phyloP scores from a whole-genome alignment of 1,284 basidiomycete genomes.

The Ganoderma multipileum region DNA sequence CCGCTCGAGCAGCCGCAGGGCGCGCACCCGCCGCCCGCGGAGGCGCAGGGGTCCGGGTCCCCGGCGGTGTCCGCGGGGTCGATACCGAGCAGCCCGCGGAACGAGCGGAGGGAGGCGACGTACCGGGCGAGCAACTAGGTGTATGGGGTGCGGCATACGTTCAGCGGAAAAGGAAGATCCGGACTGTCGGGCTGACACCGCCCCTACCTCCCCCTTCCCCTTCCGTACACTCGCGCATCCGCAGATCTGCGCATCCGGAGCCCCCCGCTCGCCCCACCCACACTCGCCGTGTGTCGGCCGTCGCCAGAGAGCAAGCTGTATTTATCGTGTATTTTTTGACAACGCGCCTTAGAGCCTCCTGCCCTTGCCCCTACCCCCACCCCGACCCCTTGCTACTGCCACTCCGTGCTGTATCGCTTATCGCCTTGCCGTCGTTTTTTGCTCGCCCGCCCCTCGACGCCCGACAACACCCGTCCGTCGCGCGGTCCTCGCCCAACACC shows the following conservation, averaged over 20 bases:
- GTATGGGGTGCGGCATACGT: not conserved
- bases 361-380: not conserved
- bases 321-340: constrained; percentile 35
- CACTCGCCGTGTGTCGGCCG: not conserved
- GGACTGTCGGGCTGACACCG: not conserved
- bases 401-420: constrained; percentile 20
- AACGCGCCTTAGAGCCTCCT: constrained; percentile 10
- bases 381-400: not conserved
- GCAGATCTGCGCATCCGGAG: not conserved
- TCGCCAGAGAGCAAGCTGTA: constrained; percentile 19
- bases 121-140: constrained; percentile 30
- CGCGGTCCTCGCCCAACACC: not conserved
- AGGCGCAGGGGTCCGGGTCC: constrained; percentile 20
- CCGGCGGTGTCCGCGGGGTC: constrained; percentile 24
- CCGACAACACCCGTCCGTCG: no score
- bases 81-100: constrained; percentile 30
- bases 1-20: constrained; percentile 7
- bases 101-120: constrained; percentile 33
- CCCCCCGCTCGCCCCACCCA: no score
- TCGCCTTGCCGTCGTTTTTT: not conserved
- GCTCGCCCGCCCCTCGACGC: not conserved
- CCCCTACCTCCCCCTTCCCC: not conserved
- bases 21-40: constrained; percentile 14
- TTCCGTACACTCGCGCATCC: no score
- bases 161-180: not conserved